A percentile compares a stretch with the other conserved stretches of the same genome.
These are phyloP conservation scores for Sporothrix brunneoviolacea DNA, from an alignment of 2,329 filamentous ascomycete species.

Conservation along the genomic window DNA sequence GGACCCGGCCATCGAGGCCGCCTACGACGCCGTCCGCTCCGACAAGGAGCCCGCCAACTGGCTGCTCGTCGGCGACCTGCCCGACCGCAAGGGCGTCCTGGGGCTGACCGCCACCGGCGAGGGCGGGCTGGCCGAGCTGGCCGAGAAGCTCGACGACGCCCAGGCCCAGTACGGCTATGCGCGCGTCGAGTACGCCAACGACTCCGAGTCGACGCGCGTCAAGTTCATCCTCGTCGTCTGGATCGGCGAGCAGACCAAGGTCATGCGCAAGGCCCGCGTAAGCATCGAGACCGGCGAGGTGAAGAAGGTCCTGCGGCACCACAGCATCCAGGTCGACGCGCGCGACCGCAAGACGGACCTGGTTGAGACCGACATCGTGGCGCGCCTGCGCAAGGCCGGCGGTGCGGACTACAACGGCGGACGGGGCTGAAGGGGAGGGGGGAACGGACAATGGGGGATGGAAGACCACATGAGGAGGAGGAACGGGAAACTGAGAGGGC, in stretches of 20 bases:
- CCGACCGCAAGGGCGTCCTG: constrained; percentile 46
- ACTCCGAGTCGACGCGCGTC: constrained; percentile 60
- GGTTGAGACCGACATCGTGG: constrained; percentile 54
- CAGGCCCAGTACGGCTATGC: constrained; percentile 62
- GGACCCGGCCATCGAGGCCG: constrained; percentile 52
- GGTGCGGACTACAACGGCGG: constrained; percentile 67
- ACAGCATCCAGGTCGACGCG: constrained; percentile 59
- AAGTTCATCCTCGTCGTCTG: constrained; percentile 64
- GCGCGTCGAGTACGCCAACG: constrained; percentile 63
- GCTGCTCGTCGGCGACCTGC: constrained; percentile 58
- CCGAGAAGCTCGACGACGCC: constrained; percentile 46
- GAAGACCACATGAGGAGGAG: no score
- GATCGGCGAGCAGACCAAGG: constrained; percentile 58
- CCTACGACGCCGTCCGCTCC: constrained; percentile 60
- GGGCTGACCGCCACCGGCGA: constrained; percentile 49
- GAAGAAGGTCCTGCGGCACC: constrained; percentile 56
- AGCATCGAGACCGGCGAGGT: constrained; percentile 61
- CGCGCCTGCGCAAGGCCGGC: constrained; percentile 56
- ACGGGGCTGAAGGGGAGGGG: constrained; percentile 36
- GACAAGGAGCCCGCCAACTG: constrained; percentile 62
- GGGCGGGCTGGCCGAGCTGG: constrained; percentile 55
- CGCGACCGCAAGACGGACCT: constrained; percentile 50
- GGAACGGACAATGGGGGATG: background rate
- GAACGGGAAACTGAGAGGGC: background rate
- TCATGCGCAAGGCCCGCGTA: constrained; percentile 65